Evolutionary conservation across 2,329 filamentous ascomycete genomes (phyloP), one percentile per base, ranked within the genome.

Genomic region (Podosphaera fusca): DNA sequence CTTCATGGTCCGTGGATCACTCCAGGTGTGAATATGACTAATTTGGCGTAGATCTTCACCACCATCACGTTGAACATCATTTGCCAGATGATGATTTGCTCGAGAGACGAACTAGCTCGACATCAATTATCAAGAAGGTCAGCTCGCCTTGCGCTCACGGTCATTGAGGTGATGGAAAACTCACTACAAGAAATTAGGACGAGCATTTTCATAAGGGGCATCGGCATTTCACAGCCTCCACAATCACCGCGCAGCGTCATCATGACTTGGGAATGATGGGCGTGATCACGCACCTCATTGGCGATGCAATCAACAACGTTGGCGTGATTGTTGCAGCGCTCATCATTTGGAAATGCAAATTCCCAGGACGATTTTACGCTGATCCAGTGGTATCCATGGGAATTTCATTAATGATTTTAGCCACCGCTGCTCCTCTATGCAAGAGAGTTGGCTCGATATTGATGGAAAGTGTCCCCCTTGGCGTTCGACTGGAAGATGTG

Each of bases 241-340:
- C 35, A 5, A 38, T 38, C 10, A 38, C 35, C 35, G 5, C 35
- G 35, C 35, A 42, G 49, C 71, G 69, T 0, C 71, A 71, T 0
- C 73, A 72, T 58, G 81, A 88, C 64, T 71, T 88, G n/a, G 82
- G 80, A 9, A 82, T 86, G 72, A 70, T 84, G 60, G 84, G 81
- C 1, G 82, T 85, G 0, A 64, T 88, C 9, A 69, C 85, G 12
- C 85, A 89, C 63, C 76, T 88, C 33, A 64, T 85, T 2, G 81
- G 83, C 36, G 85, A 89, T 63, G 82, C 82, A 4, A 73, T 84
- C 60, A 88, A 87, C 69, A 89, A 89, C 62, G 67, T 87, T 9
- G 84, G 83, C 8, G 84, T 89, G 59, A 86, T 87, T 54, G 71
- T 82, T 40, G 77, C 83, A 0, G 82, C 81, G 0, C 64, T 82